A percentile compares a stretch with the other conserved stretches of the same genome.
Evolutionary conservation across 352 stramenopile genomes (phyloP).

Genomic region (Phytophthora tentaculata): DNA sequence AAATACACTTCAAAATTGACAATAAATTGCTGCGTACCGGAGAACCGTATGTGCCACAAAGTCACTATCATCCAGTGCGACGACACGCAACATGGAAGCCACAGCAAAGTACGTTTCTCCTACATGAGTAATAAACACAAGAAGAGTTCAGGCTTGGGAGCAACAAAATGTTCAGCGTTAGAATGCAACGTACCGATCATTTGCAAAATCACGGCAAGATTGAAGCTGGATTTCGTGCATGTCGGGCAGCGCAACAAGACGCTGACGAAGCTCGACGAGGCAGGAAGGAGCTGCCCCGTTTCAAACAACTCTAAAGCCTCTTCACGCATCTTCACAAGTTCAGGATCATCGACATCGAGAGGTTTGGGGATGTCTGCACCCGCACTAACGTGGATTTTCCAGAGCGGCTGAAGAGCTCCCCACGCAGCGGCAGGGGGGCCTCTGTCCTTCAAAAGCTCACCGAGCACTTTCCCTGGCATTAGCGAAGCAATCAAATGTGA

Average conservation of each 20-base stretch:
- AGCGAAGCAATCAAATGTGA: background rate
- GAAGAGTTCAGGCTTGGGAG: background rate
- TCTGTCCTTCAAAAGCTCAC: conserved; percentile 22
- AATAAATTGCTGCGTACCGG: conserved; percentile 35
- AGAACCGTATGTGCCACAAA: conserved; percentile 82
- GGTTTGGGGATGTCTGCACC: background rate
- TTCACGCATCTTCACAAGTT: conserved; percentile 53
- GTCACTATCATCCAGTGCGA: conserved; percentile 66
- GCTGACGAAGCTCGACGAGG: conserved; percentile 52
- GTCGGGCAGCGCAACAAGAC: conserved; percentile 55
- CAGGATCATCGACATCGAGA: conserved; percentile 18
- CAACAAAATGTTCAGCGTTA: background rate
- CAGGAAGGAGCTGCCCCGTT: conserved; percentile 52
- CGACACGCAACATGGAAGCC: conserved; percentile 72
- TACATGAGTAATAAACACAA: conserved; percentile 18
- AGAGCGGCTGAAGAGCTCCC: conserved; percentile 28
- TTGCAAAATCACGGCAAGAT: conserved; percentile 78
- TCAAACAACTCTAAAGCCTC: conserved; percentile 56
- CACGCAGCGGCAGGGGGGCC: conserved; percentile 7
- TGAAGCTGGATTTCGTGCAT: conserved; percentile 78
- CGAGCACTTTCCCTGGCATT: conserved; percentile 29
- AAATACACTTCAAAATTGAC: background rate
- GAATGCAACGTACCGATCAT: conserved; percentile 47
- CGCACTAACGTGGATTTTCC: conserved; percentile 16
- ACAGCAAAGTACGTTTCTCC: conserved; percentile 76